Conservation (phyloP, 768 basidiomycete species). For the Dacryopinax spathularia region DNA sequence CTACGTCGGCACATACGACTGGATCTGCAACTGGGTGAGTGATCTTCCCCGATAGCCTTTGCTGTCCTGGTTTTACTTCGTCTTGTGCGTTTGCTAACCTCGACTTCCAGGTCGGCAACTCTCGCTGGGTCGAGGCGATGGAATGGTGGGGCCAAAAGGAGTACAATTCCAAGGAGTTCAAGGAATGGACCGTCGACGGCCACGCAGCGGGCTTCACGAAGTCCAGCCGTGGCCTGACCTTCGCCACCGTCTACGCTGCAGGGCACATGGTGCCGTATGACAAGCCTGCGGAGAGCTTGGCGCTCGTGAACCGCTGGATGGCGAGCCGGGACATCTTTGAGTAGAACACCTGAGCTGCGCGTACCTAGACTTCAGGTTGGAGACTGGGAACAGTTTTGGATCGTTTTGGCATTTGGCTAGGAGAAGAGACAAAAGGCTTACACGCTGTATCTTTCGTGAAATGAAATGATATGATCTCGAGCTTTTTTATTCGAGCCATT, state of each 20-base stretch:
- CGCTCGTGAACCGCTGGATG: conserved; percentile 55
- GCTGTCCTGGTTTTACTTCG: background rate
- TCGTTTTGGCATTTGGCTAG: no score
- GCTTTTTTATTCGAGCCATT: no score
- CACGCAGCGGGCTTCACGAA: conserved; percentile 43
- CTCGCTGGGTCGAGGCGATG: conserved; percentile 57
- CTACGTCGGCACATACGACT: conserved; percentile 12
- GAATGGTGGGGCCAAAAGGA: conserved; percentile 52
- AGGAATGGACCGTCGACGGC: conserved; percentile 44
- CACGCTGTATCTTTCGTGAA: no score
- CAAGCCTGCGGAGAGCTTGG: conserved; percentile 48
- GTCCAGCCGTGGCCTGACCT: conserved; percentile 43
- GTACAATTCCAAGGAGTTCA: conserved; percentile 34
- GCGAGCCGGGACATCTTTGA: conserved; percentile 9
- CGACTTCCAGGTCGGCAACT: conserved; percentile 41
- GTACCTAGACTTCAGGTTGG: no score
- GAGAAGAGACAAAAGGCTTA: no score
- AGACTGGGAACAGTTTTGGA: no score
- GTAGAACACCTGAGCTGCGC: background rate
- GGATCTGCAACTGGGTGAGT: conserved; percentile 25
- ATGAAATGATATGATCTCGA: no score
- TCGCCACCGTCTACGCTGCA: conserved; percentile 47
- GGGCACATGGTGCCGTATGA: conserved; percentile 70
- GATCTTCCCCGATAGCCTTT: no score
- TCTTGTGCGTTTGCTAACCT: background rate